Conservation (phyloP, 495 filamentous ascomycete genomes). For the Cenococcum geophilum region DNA sequence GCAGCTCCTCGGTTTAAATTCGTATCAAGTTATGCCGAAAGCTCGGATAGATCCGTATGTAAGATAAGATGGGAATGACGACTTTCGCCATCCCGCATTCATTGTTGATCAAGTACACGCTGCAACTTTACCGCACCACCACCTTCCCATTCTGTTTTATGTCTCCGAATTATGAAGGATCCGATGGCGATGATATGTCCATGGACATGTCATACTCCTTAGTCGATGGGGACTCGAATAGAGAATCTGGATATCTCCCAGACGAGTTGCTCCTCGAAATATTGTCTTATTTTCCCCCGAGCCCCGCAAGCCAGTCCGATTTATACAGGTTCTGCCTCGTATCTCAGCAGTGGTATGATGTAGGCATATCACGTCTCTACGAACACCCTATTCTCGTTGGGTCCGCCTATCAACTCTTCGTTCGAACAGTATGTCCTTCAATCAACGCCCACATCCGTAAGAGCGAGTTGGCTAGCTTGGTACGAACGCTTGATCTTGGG, state of each 20-base stretch:
- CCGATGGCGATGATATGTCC: too few species aligned
- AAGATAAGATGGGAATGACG: too few species aligned
- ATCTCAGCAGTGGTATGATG: constrained; percentile 59
- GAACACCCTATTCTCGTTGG: constrained; percentile 47
- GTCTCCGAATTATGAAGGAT: too few species aligned
- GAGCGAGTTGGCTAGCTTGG: constrained; percentile 49
- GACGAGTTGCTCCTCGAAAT: constrained; percentile 51
- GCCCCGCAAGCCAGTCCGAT: constrained; percentile 36
- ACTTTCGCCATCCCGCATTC: too few species aligned
- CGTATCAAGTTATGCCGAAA: too few species aligned
- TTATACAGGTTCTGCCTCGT: constrained; percentile 54
- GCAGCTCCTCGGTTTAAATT: too few species aligned
- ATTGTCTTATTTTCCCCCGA: constrained; percentile 32
- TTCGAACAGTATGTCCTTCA: constrained; percentile 57
- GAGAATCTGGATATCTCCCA: constrained; percentile 29
- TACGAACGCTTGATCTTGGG: constrained; percentile 54
- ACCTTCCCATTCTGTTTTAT: too few species aligned
- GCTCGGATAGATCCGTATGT: too few species aligned
- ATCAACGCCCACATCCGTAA: constrained; percentile 52
- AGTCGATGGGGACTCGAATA: too few species aligned
- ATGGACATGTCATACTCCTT: too few species aligned
- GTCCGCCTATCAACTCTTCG: constrained; percentile 53
- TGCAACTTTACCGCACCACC: too few species aligned
- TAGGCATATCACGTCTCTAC: constrained; percentile 53
- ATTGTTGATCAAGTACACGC: too few species aligned